A percentile compares a stretch with the other conserved stretches of the same genome.
Evolutionary conservation across 2,329 filamentous ascomycete species (phyloP).

Genomic region (Fusarium keratoplasticum): DNA sequence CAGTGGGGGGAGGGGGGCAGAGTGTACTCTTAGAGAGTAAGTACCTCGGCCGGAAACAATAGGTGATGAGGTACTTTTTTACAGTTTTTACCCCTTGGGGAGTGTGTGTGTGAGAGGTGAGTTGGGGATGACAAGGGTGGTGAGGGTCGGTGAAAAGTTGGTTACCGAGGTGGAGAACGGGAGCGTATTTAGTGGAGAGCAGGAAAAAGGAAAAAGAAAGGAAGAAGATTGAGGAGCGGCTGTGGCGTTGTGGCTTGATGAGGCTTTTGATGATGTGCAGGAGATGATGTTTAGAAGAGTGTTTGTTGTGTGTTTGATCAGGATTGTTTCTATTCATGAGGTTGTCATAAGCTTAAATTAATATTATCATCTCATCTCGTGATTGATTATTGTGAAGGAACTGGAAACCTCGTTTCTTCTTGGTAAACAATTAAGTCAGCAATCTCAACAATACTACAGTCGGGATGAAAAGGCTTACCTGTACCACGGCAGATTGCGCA

Average conservation of each 20-base stretch:
- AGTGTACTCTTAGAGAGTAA: neutral
- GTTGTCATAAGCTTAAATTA: neutral
- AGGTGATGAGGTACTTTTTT: slow-evolving; percentile 8
- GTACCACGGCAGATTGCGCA: neutral
- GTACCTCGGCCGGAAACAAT: slow-evolving; percentile 4
- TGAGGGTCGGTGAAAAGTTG: slow-evolving; percentile 23
- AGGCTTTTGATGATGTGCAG: neutral
- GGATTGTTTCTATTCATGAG: neutral
- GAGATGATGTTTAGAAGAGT: neutral
- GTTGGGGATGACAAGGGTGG: slow-evolving; percentile 1
- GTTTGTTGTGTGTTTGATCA: neutral
- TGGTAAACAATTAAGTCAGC: neutral
- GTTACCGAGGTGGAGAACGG: slow-evolving; percentile 34
- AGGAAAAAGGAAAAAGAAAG: neutral
- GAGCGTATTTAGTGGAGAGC: slow-evolving; percentile 32
- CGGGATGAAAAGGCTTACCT: neutral
- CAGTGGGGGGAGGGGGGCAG: slow-evolving; percentile 26
- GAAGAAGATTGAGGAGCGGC: neutral
- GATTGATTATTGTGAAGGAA: neutral
- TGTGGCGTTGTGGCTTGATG: slow-evolving; percentile 32
- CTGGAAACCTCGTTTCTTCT: neutral
- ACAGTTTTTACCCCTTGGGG: neutral
- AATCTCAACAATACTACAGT: neutral
- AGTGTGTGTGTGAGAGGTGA: slow-evolving; percentile 12
- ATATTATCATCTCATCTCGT: neutral